Percentiles rank a stretch among this genome's conserved stretches.
Conservation (phyloP, 73 alveolate species). For the Durusdinium trenchii region DNA sequence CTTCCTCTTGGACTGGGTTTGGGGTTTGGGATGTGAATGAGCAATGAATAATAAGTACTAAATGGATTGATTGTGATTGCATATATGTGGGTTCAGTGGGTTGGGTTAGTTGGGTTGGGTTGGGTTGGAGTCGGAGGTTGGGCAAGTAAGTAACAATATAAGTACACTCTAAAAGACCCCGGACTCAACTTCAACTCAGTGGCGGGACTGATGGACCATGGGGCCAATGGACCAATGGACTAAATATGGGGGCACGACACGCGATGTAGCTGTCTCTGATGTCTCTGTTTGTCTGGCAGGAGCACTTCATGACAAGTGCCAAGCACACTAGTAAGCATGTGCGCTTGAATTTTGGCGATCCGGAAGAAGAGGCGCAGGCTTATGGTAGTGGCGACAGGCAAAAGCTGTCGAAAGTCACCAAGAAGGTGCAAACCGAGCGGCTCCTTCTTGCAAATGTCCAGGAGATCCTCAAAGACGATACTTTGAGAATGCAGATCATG, state of each 20-base stretch:
- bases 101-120: too few species aligned
- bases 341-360: conserved; percentile 2
- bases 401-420: not conserved
- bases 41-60: not conserved
- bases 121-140: too few species aligned
- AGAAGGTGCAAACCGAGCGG: not conserved
- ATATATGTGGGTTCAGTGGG: too few species aligned
- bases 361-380: not conserved
- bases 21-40: not conserved
- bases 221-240: not conserved
- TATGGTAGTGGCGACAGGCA: not conserved
- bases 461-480: not conserved
- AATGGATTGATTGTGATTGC: not conserved
- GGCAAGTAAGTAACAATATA: too few species aligned
- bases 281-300: not conserved
- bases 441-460: not conserved
- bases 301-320: not conserved
- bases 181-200: too few species aligned
- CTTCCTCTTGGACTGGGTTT: not conserved
- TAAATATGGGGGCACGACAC: not conserved
- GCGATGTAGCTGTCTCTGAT: not conserved
- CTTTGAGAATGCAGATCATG: not conserved
- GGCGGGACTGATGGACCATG: too few species aligned
- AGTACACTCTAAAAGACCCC: too few species aligned
- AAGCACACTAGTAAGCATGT: not conserved